Conservation (phyloP, 2,329 filamentous ascomycete species). For the Aspergillus ustus region DNA sequence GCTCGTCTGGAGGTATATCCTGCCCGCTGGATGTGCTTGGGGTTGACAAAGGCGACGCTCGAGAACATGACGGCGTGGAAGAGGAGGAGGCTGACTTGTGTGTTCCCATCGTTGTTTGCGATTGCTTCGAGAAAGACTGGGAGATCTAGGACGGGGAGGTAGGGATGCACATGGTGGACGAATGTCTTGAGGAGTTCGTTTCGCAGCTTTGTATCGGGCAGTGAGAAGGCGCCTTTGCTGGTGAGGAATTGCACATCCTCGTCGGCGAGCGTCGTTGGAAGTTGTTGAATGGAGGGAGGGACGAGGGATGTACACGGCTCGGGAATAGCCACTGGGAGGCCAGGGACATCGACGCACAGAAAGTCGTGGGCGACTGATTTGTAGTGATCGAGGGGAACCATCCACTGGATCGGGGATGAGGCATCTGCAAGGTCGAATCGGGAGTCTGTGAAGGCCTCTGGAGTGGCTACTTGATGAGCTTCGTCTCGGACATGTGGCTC, state of each 20-base stretch:
- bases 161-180: constrained; percentile 82
- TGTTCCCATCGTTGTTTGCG: constrained; percentile 65
- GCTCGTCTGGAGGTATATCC: constrained; percentile 75
- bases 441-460: background rate
- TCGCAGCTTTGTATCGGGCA: constrained; percentile 69
- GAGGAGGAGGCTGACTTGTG: constrained; percentile 70
- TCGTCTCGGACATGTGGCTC: background rate
- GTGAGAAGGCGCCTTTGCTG: constrained; percentile 75
- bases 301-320: background rate
- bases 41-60: constrained; percentile 78
- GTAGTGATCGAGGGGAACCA: constrained; percentile 16
- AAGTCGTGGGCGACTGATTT: constrained; percentile 15
- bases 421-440: background rate
- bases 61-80: constrained; percentile 92
- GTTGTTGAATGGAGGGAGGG: constrained; percentile 6
- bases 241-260: constrained; percentile 63
- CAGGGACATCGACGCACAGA: constrained; percentile 6
- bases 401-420: constrained; percentile 6
- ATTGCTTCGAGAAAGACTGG: constrained; percentile 56
- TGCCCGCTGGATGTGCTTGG: constrained; percentile 69
- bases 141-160: constrained; percentile 77
- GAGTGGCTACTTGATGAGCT: background rate
- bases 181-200: constrained; percentile 77
- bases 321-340: background rate
- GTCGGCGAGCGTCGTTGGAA: constrained; percentile 1